Evolutionary conservation across 768 basidiomycete genomes (phyloP).

Genomic region (Tylopilus plumbeoviolaceoides): DNA sequence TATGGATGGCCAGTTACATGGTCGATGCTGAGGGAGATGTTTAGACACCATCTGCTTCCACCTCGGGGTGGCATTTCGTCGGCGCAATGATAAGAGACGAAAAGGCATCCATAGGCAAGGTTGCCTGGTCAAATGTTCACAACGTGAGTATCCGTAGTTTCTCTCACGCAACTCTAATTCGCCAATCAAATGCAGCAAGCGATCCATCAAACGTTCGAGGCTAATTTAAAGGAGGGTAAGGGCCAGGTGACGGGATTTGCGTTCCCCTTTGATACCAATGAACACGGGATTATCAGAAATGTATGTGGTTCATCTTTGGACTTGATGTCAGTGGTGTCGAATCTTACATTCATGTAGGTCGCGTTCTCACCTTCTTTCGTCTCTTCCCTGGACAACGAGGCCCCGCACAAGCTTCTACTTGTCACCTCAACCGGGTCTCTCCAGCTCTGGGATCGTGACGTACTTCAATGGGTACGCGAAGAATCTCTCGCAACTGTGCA

Average conservation of each 20-base stretch:
- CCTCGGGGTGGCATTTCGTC: slow-evolving; percentile 50
- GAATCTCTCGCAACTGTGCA: slow-evolving; percentile 67
- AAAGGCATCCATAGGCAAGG: slow-evolving; percentile 52
- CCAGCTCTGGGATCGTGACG: slow-evolving; percentile 65
- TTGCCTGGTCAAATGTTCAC: slow-evolving; percentile 60
- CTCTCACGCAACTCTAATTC: not conserved
- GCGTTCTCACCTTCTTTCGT: slow-evolving; percentile 46
- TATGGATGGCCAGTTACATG: not conserved
- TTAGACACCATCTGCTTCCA: slow-evolving; percentile 40
- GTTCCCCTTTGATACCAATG: slow-evolving; percentile 61
- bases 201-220: slow-evolving; percentile 48
- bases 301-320: slow-evolving; percentile 37
- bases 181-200: slow-evolving; percentile 41
- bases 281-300: slow-evolving; percentile 65
- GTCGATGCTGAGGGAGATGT: not conserved
- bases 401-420: slow-evolving; percentile 42
- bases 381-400: slow-evolving; percentile 32
- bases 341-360: slow-evolving; percentile 33
- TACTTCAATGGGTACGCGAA: slow-evolving; percentile 72
- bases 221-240: slow-evolving; percentile 42
- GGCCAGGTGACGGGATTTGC: slow-evolving; percentile 48
- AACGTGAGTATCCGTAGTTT: slow-evolving; percentile 39
- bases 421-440: slow-evolving; percentile 75
- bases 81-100: slow-evolving; percentile 52
- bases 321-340: not conserved